Base-by-base conservation (phyloP, 345 rosid species). In the Toxicodendron radicans region DNA sequence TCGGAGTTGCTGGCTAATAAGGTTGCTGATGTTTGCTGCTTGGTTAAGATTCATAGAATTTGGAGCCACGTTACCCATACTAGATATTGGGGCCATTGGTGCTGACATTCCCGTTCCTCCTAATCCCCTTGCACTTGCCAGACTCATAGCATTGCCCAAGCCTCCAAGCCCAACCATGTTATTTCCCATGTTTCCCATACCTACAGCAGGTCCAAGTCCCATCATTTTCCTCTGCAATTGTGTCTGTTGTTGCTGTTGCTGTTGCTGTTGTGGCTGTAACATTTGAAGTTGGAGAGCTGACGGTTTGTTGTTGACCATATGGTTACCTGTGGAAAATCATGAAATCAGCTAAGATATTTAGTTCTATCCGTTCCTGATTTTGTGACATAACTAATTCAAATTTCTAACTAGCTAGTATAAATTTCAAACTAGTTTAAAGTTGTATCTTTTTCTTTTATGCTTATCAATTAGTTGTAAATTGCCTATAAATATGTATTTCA, bases 171-270 rank as follows among this genome's bases (percentile, higher is more conserved):
- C 89, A 61, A 79, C 83, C 79, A 87, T 83, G 78, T 73, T 85
- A 78, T 79, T 79, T 58, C 86, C 88, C 79, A 94, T 83, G 84
- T 82, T 91, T 73, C 92, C 93, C 83, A 85, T 84, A 11, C 85
- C 79, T 77, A 84, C 83, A 62, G 85, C 83, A 53, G 88, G 72
- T 74, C 91, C 92, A 52, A 85, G 85, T 66, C 87, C 95, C 91
- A 89, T 89, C 87, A 92, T 79, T 80, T 87, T 93, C 85, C 88
- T 85, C 76, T 86, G 90, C 88, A 85, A 75, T 75, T 84, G 91
- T 8, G 82, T 45, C 78, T 73, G 86, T 58, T 70, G 85, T 33
- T 79, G 89, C 11, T 72, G 87, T 2, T 72, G 88, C 24, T 72
- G 86, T 2, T 82, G 90, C 17, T 78, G 91, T 33, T 76, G 94